Evolutionary conservation across 2,329 filamentous ascomycete species (phyloP), one percentile per base, ranked within the genome.

Genomic region (Apiospora arundinis): DNA sequence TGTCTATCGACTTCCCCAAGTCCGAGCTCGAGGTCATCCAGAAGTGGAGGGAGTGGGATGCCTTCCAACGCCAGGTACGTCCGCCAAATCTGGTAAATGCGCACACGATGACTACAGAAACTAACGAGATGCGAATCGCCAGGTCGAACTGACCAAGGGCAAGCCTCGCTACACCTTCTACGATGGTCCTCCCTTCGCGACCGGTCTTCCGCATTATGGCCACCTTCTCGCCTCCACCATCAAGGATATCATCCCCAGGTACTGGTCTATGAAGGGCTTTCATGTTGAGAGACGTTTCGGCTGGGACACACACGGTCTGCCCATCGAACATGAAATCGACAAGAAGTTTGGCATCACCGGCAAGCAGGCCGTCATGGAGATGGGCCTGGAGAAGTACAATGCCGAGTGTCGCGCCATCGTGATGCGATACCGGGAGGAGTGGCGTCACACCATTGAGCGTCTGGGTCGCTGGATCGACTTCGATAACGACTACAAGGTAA

Each of bases 401-500:
- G 92, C 90, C 73, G 93, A 97, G 84, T 98, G 95, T 82, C 90
- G 92, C 73, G 91, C 94, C 74, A 97, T 98, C 81, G 95, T 98
- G 76, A 97, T 98, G 94, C 90, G 93, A 78, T 98, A 93, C 80
- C 91, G 94, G 14, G 82, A 87, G 21, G 95, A 98, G 81, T 98
- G 95, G 95, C 90, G 94, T 77, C 85, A 91, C 74, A 97, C 94
- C 37, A 93, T 98, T 77, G 94, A 97, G 79, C 88, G 95, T 73
- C 84, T 98, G 52, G 95, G 95, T 71, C 92, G 95, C 71, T 98
- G 95, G 95, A 96, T 98, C 77, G 95, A 98, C 83, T 98, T 98
- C 77, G 95, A 98, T 82, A 96, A 97, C 77, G 94, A 98, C 81
- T 98, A 97, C 86, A 97, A 97, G 90, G 91, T 91, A 78, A 74